phyloP scores from a whole-genome alignment of 2,329 filamentous ascomycete genomes.

The Diaporthe vexans region DNA sequence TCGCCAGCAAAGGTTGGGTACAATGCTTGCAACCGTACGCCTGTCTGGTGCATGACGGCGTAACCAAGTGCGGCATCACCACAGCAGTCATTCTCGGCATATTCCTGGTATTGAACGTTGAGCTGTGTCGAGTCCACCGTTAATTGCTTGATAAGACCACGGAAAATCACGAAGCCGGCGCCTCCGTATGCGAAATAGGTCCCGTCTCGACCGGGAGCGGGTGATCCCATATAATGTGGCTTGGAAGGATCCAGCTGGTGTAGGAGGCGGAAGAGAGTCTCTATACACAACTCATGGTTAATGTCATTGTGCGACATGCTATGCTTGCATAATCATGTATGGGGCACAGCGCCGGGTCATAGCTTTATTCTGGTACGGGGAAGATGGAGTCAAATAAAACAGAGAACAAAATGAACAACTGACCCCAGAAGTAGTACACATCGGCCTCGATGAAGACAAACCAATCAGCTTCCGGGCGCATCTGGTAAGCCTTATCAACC shows the following conservation, averaged over 20 bases:
- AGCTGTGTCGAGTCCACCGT: not conserved
- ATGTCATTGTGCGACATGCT: too few species aligned
- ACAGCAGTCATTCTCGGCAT: constrained; percentile 9
- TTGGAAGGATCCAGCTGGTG: constrained; percentile 20
- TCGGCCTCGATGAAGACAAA: too few species aligned
- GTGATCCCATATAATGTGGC: not conserved
- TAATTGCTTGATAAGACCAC: not conserved
- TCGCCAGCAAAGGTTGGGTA: constrained; percentile 5
- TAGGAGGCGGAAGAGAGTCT: not conserved
- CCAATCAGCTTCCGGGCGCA: too few species aligned
- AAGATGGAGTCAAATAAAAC: too few species aligned
- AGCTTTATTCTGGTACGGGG: too few species aligned
- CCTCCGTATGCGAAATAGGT: constrained; percentile 14
- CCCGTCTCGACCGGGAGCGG: not conserved
- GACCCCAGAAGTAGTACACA: too few species aligned
- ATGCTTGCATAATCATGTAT: too few species aligned
- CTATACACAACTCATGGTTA: too few species aligned
- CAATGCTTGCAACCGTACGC: not conserved
- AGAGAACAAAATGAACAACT: too few species aligned
- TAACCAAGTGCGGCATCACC: not conserved
- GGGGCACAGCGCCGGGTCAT: too few species aligned
- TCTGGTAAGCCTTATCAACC: too few species aligned
- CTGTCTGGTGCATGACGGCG: constrained; percentile 5
- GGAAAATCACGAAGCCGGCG: constrained; percentile 4
- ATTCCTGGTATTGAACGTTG: not conserved